phyloP scores from a whole-genome alignment of 2,329 filamentous ascomycete species.

The Curvularia verruculosa region DNA sequence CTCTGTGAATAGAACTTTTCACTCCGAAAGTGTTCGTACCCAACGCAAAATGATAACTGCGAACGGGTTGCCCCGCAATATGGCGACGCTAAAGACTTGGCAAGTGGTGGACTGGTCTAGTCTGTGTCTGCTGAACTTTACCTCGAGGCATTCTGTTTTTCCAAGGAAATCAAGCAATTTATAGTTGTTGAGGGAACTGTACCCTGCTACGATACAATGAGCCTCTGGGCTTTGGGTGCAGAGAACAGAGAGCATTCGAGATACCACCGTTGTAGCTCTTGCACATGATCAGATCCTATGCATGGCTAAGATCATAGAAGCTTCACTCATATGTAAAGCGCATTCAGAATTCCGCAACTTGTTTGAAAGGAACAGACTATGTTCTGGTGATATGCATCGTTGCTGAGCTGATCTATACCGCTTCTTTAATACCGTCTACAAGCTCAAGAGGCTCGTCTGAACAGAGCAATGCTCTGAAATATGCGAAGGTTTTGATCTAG shows the following conservation, averaged over 20 bases:
- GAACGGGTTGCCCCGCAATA: neutral
- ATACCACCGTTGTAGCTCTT: slow-evolving; percentile 17
- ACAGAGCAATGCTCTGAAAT: slow-evolving; percentile 5
- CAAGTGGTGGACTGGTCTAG: neutral
- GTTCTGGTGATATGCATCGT: slow-evolving; percentile 1
- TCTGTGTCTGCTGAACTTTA: neutral
- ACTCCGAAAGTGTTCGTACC: neutral
- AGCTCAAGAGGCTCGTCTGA: neutral
- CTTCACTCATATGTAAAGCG: neutral
- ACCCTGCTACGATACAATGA: neutral
- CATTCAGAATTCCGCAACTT: neutral
- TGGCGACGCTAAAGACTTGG: slow-evolving; percentile 1
- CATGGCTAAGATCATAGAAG: slow-evolving; percentile 1
- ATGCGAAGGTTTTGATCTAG: no score
- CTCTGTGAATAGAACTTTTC: neutral
- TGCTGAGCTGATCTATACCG: neutral
- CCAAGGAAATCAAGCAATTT: no score
- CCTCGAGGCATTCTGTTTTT: neutral
- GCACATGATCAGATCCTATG: neutral
- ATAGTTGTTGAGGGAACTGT: neutral
- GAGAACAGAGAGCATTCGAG: slow-evolving; percentile 20
- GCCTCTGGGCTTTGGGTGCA: slow-evolving; percentile 8
- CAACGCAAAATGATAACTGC: neutral
- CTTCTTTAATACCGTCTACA: slow-evolving; percentile 6
- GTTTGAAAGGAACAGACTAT: slow-evolving; percentile 1